Conservation (phyloP, 768 basidiomycete genomes). For the Filobasidium floriforme region DNA sequence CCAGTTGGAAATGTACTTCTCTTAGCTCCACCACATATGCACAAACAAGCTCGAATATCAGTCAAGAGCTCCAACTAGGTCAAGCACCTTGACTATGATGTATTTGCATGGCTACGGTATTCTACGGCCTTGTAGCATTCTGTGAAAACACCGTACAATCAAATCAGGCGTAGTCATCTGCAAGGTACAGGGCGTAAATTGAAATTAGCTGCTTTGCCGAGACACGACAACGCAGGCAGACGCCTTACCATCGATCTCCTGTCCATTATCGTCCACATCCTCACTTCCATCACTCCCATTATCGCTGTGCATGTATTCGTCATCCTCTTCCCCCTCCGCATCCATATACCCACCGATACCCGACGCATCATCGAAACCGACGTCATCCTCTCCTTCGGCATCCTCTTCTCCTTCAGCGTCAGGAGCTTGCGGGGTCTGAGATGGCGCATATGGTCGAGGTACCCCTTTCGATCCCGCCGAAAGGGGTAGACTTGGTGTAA, state of each 20-base stretch:
- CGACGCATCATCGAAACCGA: background rate
- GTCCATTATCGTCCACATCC: slow-evolving; percentile 6
- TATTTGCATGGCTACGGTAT: too few species aligned
- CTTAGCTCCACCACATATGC: too few species aligned
- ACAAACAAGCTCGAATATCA: too few species aligned
- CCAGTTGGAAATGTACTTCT: too few species aligned
- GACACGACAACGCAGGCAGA: background rate
- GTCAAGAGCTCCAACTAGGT: too few species aligned
- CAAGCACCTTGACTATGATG: too few species aligned
- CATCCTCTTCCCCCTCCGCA: slow-evolving; percentile 32
- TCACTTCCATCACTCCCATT: slow-evolving; percentile 7
- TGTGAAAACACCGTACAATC: too few species aligned
- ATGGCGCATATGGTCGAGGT: background rate
- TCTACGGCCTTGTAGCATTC: too few species aligned
- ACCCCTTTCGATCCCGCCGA: background rate
- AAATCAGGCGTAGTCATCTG: background rate
- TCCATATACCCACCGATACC: slow-evolving; percentile 34
- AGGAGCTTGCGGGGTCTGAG: background rate
- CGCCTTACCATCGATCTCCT: slow-evolving; percentile 23
- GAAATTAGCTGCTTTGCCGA: too few species aligned
- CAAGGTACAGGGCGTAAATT: background rate
- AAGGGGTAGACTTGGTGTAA: background rate
- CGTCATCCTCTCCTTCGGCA: slow-evolving; percentile 45
- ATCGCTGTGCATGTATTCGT: slow-evolving; percentile 8
- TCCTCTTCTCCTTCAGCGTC: slow-evolving; percentile 54